Evolutionary conservation across 257 asterid species (phyloP), one percentile per base, ranked within the genome.

Genomic region (Echites panduratus): DNA sequence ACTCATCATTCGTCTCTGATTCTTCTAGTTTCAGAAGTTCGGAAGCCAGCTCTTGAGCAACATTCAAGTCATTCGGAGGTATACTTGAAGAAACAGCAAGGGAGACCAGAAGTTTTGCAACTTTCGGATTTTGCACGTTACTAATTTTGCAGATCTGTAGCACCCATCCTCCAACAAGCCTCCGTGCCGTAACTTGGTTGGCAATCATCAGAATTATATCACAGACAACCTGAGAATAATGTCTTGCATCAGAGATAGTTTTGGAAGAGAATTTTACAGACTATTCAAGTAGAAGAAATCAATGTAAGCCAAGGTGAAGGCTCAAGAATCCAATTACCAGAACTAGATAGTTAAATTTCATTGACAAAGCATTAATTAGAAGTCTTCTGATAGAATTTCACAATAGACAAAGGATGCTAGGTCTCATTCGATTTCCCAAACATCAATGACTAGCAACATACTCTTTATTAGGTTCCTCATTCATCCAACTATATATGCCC

Each of bases 171-270:
- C 87, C 97, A 44, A 89, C 81, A 69, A 84, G 84, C 77, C 81
- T 83, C 77, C 87, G 93, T 29, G 72, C 86, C 0, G 88, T 85
- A 74, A 91, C 62, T 77, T 79, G 86, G 68, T 79, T 75, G 83
- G 91, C 89, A 73, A 88, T 83, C 85, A 91, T 83, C 80, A 79
- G 78, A 50, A 78, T 68, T 52, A 89, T 80, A 82, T 91, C 91
- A 64, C 83, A 71, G 56, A 71, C 68, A 80, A 85, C 74, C 94
- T 90, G 82, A 64, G 62, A 77, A 9, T 11, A 53, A 49, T 49
- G 54, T 47, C n/a, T 13, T 13, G n/a, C 54, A 49, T 49, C 54
- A 49, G 20, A 49, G 54, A 16, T 13, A 49, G 9, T 45, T 10
- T 45, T 7, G 49, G 9, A 53, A 5, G 9, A 53, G n/a, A 53